A percentile compares a stretch with the other conserved stretches of the same genome.
phyloP scores from a whole-genome alignment of 805 yeast genomes.

The Saccharomycopsis schoenii region DNA sequence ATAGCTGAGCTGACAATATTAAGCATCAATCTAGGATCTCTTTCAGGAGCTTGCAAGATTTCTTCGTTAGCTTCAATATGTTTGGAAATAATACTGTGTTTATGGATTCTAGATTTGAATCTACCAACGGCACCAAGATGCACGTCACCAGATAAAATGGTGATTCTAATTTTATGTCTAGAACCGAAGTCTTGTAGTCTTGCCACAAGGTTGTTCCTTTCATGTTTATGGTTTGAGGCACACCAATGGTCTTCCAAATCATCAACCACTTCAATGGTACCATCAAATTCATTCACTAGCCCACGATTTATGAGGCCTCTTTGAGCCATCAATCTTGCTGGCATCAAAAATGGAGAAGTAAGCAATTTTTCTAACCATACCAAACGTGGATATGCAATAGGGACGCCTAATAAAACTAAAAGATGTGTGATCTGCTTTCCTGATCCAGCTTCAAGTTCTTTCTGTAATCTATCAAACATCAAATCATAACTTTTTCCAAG shows the following conservation, averaged over 20 bases:
- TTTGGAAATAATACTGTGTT: slow-evolving; percentile 30
- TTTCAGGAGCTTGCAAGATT: slow-evolving; percentile 41
- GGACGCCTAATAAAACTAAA: slow-evolving; percentile 82
- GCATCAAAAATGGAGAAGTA: slow-evolving; percentile 50
- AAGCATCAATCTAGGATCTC: slow-evolving; percentile 67
- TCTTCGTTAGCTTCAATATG: slow-evolving; percentile 31
- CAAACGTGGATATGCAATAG: slow-evolving; percentile 87
- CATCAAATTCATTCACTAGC: slow-evolving; percentile 84
- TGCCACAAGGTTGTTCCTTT: slow-evolving; percentile 62
- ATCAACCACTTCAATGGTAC: slow-evolving; percentile 81
- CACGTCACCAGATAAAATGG: slow-evolving; percentile 88
- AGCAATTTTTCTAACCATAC: slow-evolving; percentile 82
- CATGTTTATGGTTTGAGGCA: slow-evolving; percentile 73
- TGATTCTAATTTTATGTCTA: slow-evolving; percentile 54
- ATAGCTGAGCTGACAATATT: slow-evolving; percentile 88
- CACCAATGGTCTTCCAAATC: slow-evolving; percentile 98
- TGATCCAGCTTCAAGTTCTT: slow-evolving; percentile 35
- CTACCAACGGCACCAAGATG: slow-evolving; percentile 82
- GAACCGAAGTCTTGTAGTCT: slow-evolving; percentile 60
- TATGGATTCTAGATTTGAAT: slow-evolving; percentile 46
- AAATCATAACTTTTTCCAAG: slow-evolving; percentile 43
- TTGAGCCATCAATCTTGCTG: slow-evolving; percentile 50
- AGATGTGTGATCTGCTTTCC: slow-evolving; percentile 62
- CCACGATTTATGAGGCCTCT: slow-evolving; percentile 60
- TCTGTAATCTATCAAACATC: slow-evolving; percentile 48